Conservation (phyloP, 495 filamentous ascomycete genomes). For the Lasiosphaeria miniovina region DNA sequence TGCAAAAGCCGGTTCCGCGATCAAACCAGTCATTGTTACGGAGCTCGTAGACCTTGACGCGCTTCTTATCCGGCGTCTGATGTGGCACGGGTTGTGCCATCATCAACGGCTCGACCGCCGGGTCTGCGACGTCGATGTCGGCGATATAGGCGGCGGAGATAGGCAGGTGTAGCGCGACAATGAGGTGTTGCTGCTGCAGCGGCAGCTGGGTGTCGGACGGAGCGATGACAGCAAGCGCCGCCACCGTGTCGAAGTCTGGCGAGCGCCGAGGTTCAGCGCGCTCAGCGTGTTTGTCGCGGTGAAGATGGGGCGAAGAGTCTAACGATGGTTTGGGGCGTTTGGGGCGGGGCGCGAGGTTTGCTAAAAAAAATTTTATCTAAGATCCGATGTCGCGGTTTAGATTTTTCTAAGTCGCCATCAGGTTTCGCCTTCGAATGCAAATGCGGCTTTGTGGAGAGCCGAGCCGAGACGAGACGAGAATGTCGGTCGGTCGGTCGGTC, state of each 20-base stretch:
- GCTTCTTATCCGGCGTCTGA: constrained; percentile 84
- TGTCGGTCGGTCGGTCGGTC: too few species aligned
- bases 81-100: constrained; percentile 87
- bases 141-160: constrained; percentile 20
- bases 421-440: too few species aligned
- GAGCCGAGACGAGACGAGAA: too few species aligned
- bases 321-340: background rate
- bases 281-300: constrained; percentile 9
- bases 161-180: constrained; percentile 39
- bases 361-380: background rate
- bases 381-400: too few species aligned
- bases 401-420: too few species aligned
- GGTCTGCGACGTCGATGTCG: constrained; percentile 31
- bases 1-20: constrained; percentile 93
- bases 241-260: constrained; percentile 36
- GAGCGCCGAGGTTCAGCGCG: constrained; percentile 35
- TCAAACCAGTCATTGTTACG: constrained; percentile 99
- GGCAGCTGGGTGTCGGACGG: constrained; percentile 42
- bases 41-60: constrained; percentile 98
- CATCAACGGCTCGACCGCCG: constrained; percentile 48
- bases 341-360: background rate
- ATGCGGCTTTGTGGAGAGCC: too few species aligned
- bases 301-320: background rate
- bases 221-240: constrained; percentile 45
- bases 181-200: constrained; percentile 45